These are phyloP conservation scores for Ceratobasidium sp. DNA, from an alignment of 1,284 basidiomycete genomes.

Conservation along the genomic window DNA sequence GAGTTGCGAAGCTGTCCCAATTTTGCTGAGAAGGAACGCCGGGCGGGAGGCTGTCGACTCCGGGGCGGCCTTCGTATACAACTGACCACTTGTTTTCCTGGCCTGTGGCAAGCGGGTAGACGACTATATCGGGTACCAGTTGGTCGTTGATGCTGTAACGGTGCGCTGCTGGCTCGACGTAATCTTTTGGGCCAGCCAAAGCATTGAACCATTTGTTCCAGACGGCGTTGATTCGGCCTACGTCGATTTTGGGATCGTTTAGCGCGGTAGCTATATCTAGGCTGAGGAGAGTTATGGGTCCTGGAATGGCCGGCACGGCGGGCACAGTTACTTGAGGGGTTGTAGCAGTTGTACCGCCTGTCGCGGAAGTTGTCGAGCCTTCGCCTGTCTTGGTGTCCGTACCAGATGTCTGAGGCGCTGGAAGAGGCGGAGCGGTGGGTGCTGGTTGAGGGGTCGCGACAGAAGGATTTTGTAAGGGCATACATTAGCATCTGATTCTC, in stretches of 20 bases:
- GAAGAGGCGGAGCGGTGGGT: no score
- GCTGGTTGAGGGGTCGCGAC: no score
- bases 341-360: no score
- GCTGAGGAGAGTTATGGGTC: not conserved
- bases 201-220: slow-evolving; percentile 18
- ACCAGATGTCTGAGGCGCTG: no score
- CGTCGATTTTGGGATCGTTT: not conserved
- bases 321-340: no score
- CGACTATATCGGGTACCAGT: not conserved
- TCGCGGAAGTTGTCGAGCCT: no score
- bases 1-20: not conserved
- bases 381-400: no score
- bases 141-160: slow-evolving; percentile 8
- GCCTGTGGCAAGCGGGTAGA: not conserved
- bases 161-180: not conserved
- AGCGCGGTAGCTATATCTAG: not conserved
- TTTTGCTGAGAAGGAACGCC: not conserved
- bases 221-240: slow-evolving; percentile 19
- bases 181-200: not conserved
- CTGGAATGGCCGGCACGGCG: not conserved
- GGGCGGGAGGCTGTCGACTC: not conserved
- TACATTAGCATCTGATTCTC: no score
- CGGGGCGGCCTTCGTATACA: slow-evolving; percentile 18
- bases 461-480: no score
- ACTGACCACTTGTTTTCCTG: not conserved